Evolutionary conservation across 2,329 filamentous ascomycete genomes (phyloP), one percentile per base, ranked within the genome.

Genomic region (Zymoseptoria ardabiliae): DNA sequence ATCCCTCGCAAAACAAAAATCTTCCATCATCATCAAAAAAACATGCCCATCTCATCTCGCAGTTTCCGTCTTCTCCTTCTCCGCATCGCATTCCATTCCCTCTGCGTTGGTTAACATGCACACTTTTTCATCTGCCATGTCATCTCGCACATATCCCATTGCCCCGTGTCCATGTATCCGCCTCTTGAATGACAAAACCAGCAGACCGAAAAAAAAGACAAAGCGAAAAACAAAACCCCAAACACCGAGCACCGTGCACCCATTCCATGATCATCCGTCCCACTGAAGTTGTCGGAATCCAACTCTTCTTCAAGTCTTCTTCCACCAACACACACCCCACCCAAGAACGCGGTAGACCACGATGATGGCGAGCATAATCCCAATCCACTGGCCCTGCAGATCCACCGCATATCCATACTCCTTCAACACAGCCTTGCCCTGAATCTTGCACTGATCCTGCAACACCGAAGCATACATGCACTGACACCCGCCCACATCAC

Each of bases 291-390:
- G 35, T 13, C 3, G 35, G 5, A 17, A 4, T 41, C 13, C 10
- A 2, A 11, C 35, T 4, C 35, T 13, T 13, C 35, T 45, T 54
- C 41, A 66, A 4, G 58, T 61, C 61, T 63, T 66, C 22, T 61
- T 58, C 10, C 57, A 53, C 61, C 61, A 68, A 28, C 60, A 66
- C 41, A 83, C 84, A 52, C 81, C 65, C 83, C 83, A 89, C 0
- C 83, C 85, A 4, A 89, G 77, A 4, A 90, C 53, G 41, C 88
- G 76, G 73, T 91, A 91, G 0, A 83, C 89, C 8, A 82, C 76
- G 66, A 90, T 85, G 61, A 94, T 93, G 1, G 77, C 83, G 54
- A 93, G 69, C 76, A 91, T 79, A 61, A 91, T 91, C 0, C 89
- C 89, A 8, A 88, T 82, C 78, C 89, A 88, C 69, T 82, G 79